These are phyloP conservation scores for Proliferodiscus dingleyae DNA, from an alignment of 2,329 filamentous ascomycete species.

Conservation along the genomic window DNA sequence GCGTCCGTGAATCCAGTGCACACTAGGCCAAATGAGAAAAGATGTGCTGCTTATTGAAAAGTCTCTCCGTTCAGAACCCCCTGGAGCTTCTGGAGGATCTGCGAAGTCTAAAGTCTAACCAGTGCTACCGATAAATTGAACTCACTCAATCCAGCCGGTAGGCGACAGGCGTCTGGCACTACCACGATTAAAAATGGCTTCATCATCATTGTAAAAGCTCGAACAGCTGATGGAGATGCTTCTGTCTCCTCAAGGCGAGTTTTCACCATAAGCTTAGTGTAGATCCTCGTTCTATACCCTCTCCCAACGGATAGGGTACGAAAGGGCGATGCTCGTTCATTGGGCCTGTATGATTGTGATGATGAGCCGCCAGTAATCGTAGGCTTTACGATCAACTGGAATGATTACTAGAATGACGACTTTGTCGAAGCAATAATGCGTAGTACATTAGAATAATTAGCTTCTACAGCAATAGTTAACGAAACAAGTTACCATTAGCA, in stretches of 20 bases:
- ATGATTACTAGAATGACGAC: conserved; percentile 26
- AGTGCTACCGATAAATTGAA: conserved; percentile 33
- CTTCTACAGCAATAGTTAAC: conserved; percentile 25
- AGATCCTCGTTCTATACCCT: conserved; percentile 33
- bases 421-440: conserved; percentile 26
- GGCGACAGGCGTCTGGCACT: conserved; percentile 31
- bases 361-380: conserved; percentile 32
- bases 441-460: conserved; percentile 31
- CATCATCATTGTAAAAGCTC: conserved; percentile 26
- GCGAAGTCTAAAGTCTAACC: conserved; percentile 29
- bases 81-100: conserved; percentile 34
- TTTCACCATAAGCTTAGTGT: conserved; percentile 26
- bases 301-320: conserved; percentile 25
- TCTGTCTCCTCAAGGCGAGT: conserved; percentile 26
- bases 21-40: conserved; percentile 22
- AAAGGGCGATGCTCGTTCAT: conserved; percentile 26
- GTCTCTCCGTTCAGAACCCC: conserved; percentile 29
- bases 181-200: conserved; percentile 34
- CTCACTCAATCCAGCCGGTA: conserved; percentile 28
- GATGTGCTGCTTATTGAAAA: conserved; percentile 32
- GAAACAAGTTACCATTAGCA: conserved; percentile 23
- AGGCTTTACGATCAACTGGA: conserved; percentile 34
- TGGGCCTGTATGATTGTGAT: conserved; percentile 24
- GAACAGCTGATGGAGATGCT: conserved; percentile 28
- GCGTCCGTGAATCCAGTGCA: conserved; percentile 32